Percentiles rank a stretch among this genome's conserved stretches.
Conservation (phyloP, 2,329 filamentous ascomycete species). For the Rugonectria rugulosa region DNA sequence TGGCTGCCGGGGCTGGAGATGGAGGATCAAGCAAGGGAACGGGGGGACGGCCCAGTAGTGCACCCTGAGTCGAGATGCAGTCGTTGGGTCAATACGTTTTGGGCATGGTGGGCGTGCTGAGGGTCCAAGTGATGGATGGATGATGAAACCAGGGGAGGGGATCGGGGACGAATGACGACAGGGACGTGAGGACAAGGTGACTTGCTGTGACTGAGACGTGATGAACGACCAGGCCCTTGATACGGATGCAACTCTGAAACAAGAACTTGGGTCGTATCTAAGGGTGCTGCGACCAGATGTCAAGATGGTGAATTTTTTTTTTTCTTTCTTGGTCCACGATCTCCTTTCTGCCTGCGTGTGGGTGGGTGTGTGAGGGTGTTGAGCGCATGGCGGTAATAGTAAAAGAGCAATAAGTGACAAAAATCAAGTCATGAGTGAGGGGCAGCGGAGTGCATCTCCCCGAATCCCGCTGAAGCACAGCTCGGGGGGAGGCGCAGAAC, state of each 20-base stretch:
- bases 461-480: conserved; percentile 4
- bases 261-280: neutral
- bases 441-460: conserved; percentile 24
- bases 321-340: neutral
- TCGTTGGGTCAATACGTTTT: conserved; percentile 9
- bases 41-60: conserved; percentile 15
- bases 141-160: conserved; percentile 17
- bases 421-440: conserved; percentile 39
- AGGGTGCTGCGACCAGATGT: conserved; percentile 2
- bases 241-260: neutral
- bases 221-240: conserved; percentile 1
- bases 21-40: conserved; percentile 11
- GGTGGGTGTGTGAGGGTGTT: conserved; percentile 21
- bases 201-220: conserved; percentile 4
- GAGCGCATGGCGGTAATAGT: conserved; percentile 11
- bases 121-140: conserved; percentile 8
- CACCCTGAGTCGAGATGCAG: conserved; percentile 25
- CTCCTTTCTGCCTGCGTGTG: conserved; percentile 3
- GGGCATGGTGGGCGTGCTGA: conserved; percentile 5
- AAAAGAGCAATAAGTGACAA: conserved; percentile 28
- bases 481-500: neutral
- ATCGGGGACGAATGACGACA: conserved; percentile 19
- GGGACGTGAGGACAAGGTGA: conserved; percentile 2
- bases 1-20: conserved; percentile 27
- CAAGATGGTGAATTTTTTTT: neutral